phyloP scores from a whole-genome alignment of 192 early-diverging fungal genomes.

The Backusella morwellensis region DNA sequence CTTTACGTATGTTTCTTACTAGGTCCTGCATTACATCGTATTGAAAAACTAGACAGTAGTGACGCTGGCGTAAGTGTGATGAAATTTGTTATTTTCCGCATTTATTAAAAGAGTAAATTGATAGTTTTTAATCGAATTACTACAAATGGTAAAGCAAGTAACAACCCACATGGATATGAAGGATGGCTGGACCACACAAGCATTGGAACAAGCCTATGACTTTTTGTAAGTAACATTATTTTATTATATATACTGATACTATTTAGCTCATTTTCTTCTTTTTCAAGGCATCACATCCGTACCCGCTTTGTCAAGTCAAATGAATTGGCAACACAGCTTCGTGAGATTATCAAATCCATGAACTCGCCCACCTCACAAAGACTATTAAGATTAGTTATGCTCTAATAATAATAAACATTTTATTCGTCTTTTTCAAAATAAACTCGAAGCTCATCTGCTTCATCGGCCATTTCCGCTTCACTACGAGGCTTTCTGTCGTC shows the following conservation, averaged over 20 bases:
- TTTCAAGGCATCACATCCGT: constrained; percentile 44
- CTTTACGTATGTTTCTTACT: constrained; percentile 69
- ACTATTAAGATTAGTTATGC: constrained; percentile 30
- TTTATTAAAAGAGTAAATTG: not conserved
- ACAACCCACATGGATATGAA: constrained; percentile 40
- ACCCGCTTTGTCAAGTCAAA: constrained; percentile 44
- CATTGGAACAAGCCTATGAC: constrained; percentile 49
- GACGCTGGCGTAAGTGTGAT: constrained; percentile 36
- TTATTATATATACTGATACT: not conserved
- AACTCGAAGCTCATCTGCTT: constrained; percentile 45
- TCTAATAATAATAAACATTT: not conserved
- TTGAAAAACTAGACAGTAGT: constrained; percentile 54
- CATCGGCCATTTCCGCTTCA: constrained; percentile 75
- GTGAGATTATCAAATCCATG: constrained; percentile 36
- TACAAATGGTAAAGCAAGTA: constrained; percentile 47
- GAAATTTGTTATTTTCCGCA: not conserved
- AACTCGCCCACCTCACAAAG: constrained; percentile 32
- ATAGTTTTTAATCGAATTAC: constrained; percentile 43
- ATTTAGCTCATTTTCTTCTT: not conserved
- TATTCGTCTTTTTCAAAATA: constrained; percentile 27
- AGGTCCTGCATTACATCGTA: constrained; percentile 70
- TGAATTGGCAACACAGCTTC: constrained; percentile 32
- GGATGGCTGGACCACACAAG: constrained; percentile 38
- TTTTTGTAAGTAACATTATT: constrained; percentile 43
- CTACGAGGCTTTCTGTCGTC: constrained; percentile 72